phyloP scores from a whole-genome alignment of 345 rosid genomes.

The Citrus medica region DNA sequence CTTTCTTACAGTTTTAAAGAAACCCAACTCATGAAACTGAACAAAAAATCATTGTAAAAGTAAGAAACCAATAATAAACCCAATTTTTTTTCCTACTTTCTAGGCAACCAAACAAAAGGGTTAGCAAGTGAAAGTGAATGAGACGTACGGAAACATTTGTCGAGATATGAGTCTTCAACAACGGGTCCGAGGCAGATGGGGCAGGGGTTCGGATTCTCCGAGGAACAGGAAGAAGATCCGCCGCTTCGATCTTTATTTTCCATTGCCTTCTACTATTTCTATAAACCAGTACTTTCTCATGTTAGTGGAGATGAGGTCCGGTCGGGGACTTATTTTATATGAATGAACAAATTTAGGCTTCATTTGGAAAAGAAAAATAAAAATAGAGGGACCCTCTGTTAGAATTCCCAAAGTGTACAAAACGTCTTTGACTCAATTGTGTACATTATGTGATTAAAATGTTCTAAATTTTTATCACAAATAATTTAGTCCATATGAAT shows the following conservation, averaged over 20 bases:
- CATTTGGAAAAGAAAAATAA: too few relatives aligned
- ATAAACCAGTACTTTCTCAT: not conserved
- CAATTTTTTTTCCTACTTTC: not conserved
- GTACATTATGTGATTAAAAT: too few relatives aligned
- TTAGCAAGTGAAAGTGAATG: conserved; percentile 4
- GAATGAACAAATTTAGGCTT: not conserved
- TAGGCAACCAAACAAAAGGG: conserved; percentile 1
- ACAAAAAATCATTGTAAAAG: not conserved
- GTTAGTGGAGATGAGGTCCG: not conserved
- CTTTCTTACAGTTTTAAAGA: not conserved
- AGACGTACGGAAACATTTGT: conserved; percentile 75
- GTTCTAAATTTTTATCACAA: too few relatives aligned
- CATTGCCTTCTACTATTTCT: not conserved
- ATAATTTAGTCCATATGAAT: too few relatives aligned
- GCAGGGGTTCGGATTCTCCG: conserved; percentile 44
- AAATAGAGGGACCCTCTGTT: too few relatives aligned
- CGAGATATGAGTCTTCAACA: conserved; percentile 64
- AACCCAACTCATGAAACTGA: conserved; percentile 1
- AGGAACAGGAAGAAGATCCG: conserved; percentile 11
- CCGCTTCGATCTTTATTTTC: not conserved
- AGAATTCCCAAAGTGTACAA: too few relatives aligned
- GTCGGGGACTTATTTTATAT: not conserved
- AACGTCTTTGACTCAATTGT: too few relatives aligned
- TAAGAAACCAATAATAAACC: not conserved
- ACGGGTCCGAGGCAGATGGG: conserved; percentile 76